Percentiles rank a stretch among this genome's conserved stretches.
Conservation (phyloP, 768 basidiomycete species). For the Mycena amicta region DNA sequence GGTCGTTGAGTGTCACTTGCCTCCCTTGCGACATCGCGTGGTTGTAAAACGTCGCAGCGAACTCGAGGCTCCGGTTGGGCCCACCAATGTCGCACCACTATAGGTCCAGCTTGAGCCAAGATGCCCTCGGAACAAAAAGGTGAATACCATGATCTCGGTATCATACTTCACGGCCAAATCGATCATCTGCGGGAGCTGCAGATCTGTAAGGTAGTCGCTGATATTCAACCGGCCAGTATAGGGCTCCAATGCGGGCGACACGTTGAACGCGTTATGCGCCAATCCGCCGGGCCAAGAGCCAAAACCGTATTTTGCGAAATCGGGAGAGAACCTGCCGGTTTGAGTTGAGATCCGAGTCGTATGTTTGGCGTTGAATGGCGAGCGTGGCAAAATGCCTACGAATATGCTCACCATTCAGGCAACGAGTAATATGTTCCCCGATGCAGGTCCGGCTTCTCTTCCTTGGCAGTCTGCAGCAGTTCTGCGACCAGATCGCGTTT, state of each 20-base stretch:
- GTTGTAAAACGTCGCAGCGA: slow-evolving; percentile 50
- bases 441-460: slow-evolving; percentile 51
- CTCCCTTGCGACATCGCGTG: slow-evolving; percentile 40
- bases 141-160: slow-evolving; percentile 54
- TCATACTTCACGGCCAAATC: slow-evolving; percentile 49
- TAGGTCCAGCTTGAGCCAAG: slow-evolving; percentile 4
- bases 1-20: slow-evolving; percentile 48
- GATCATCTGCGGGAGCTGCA: slow-evolving; percentile 55
- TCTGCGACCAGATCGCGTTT: slow-evolving; percentile 55
- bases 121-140: neutral
- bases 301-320: slow-evolving; percentile 53
- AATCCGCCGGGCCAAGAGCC: slow-evolving; percentile 55
- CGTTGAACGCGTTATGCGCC: slow-evolving; percentile 53
- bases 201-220: slow-evolving; percentile 52
- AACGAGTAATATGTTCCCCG: slow-evolving; percentile 63
- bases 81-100: slow-evolving; percentile 65
- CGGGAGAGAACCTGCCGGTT: slow-evolving; percentile 61
- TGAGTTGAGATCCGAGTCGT: no score
- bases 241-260: slow-evolving; percentile 47
- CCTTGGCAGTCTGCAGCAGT: slow-evolving; percentile 50
- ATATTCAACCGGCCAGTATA: slow-evolving; percentile 56
- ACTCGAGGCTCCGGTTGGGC: slow-evolving; percentile 46
- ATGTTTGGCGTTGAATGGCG: no score
- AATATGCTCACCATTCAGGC: slow-evolving; percentile 48
- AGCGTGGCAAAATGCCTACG: no score